A percentile compares a stretch with the other conserved stretches of the same genome.
These are phyloP conservation scores for Arthromyces matolae DNA, from an alignment of 768 basidiomycete species.

Conservation along the genomic window DNA sequence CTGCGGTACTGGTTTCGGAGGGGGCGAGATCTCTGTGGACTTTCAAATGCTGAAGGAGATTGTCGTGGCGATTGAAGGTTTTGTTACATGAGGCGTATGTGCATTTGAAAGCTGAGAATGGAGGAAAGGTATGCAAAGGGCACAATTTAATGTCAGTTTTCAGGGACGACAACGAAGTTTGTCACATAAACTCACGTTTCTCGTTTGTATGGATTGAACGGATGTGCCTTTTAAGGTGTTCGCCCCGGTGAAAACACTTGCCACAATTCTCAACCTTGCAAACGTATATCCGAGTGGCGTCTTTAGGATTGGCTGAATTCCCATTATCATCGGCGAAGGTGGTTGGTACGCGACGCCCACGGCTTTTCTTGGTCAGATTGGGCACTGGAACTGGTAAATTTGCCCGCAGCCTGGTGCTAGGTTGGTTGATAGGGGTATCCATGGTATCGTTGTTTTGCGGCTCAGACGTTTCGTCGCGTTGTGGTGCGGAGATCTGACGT, in stretches of 20 bases:
- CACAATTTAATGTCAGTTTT: slow-evolving; percentile 13
- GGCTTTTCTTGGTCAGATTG: slow-evolving; percentile 76
- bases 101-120: slow-evolving; percentile 62
- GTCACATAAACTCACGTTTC: slow-evolving; percentile 55
- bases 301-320: slow-evolving; percentile 15
- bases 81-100: slow-evolving; percentile 64
- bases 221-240: slow-evolving; percentile 81
- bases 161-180: slow-evolving; percentile 9
- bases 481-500: slow-evolving; percentile 2
- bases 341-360: slow-evolving; percentile 74
- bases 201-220: slow-evolving; percentile 79
- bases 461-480: background rate
- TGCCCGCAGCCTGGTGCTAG: slow-evolving; percentile 48
- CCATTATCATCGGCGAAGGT: slow-evolving; percentile 18
- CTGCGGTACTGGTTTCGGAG: slow-evolving; percentile 10
- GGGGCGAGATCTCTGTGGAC: slow-evolving; percentile 49
- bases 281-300: slow-evolving; percentile 40
- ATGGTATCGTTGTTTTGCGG: slow-evolving; percentile 11
- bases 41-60: slow-evolving; percentile 74
- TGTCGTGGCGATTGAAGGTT: slow-evolving; percentile 75
- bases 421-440: slow-evolving; percentile 26
- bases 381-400: slow-evolving; percentile 68
- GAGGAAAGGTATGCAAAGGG: slow-evolving; percentile 13
- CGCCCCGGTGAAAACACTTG: slow-evolving; percentile 77
- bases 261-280: slow-evolving; percentile 69